Percentiles rank a stretch among this genome's conserved stretches.
These are phyloP conservation scores for Pichia inconspicua DNA, from an alignment of 1,139 yeast species.

Conservation along the genomic window DNA sequence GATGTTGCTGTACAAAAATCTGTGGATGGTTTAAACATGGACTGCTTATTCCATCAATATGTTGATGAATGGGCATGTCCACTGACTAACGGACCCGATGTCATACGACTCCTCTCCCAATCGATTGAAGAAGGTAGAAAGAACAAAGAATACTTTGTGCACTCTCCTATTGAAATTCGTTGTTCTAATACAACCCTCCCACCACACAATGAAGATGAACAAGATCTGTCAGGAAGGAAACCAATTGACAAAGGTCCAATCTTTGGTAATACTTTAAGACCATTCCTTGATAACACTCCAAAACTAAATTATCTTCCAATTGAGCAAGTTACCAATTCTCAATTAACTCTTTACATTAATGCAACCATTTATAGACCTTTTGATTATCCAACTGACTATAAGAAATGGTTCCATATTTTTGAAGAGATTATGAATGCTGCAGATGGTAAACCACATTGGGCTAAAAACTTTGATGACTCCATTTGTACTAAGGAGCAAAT, in stretches of 20 bases:
- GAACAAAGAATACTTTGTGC: conserved; percentile 65
- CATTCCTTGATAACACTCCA: conserved; percentile 77
- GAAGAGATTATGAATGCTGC: conserved; percentile 69
- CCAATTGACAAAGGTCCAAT: conserved; percentile 63
- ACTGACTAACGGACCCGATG: conserved; percentile 63
- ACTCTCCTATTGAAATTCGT: conserved; percentile 92
- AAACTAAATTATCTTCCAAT: conserved; percentile 46
- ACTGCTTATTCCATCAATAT: conserved; percentile 87
- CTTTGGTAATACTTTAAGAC: conserved; percentile 76
- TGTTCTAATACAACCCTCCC: conserved; percentile 71
- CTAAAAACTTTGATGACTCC: conserved; percentile 87
- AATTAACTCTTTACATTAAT: conserved; percentile 77
- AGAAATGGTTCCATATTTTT: conserved; percentile 76
- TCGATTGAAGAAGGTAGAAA: conserved; percentile 56
- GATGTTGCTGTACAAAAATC: conserved; percentile 69
- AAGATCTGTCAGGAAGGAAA: conserved; percentile 32
- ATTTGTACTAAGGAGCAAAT: conserved; percentile 67
- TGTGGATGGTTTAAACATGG: conserved; percentile 88
- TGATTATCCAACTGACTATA: conserved; percentile 62
- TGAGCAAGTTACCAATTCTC: conserved; percentile 58
- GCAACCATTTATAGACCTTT: conserved; percentile 97
- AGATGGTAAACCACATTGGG: conserved; percentile 98
- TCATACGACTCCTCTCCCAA: conserved; percentile 54
- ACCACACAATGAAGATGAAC: conserved; percentile 19
- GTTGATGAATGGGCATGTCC: conserved; percentile 98